phyloP scores from a whole-genome alignment of 1,284 basidiomycete species.

The Tremellales sp. region DNA sequence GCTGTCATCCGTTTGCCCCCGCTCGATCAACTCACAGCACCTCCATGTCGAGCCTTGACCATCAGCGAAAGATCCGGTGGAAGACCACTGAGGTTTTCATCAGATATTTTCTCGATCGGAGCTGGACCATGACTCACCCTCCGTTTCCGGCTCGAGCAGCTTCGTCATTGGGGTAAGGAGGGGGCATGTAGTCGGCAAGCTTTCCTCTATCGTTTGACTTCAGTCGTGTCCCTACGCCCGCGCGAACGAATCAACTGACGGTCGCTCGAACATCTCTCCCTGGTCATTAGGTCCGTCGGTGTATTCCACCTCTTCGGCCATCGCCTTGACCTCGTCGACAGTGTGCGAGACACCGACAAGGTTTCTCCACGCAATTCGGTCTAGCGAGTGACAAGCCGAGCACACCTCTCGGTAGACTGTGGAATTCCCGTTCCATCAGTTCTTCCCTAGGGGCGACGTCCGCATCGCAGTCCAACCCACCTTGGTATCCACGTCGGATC shows the following conservation, averaged over 20 bases:
- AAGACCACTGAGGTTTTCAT: conserved; percentile 63
- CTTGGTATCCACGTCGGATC: conserved; percentile 93
- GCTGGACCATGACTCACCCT: conserved; percentile 44
- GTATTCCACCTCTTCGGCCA: conserved; percentile 98
- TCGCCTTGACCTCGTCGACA: conserved; percentile 80
- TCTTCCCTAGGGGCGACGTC: not conserved
- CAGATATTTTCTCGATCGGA: not conserved
- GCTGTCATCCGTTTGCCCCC: not conserved
- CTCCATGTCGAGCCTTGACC: conserved; percentile 96
- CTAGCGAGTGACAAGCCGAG: conserved; percentile 96
- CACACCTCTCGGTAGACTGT: conserved; percentile 97
- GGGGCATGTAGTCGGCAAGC: conserved; percentile 88
- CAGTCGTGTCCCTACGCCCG: conserved; percentile 1
- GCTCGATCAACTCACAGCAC: conserved; percentile 61
- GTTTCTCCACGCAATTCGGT: conserved; percentile 99
- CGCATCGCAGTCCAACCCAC: conserved; percentile 20
- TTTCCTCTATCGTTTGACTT: conserved; percentile 35
- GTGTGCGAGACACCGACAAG: conserved; percentile 97
- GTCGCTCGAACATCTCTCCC: conserved; percentile 98
- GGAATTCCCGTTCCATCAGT: not conserved
- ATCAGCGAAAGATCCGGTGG: conserved; percentile 98
- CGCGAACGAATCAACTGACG: conserved; percentile 55
- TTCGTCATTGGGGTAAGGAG: conserved; percentile 96
- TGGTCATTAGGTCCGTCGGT: conserved; percentile 91
- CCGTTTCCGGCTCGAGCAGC: conserved; percentile 91